These are phyloP conservation scores for Erysimum cheiranthoides DNA, from an alignment of 345 rosid species.

Conservation along the genomic window DNA sequence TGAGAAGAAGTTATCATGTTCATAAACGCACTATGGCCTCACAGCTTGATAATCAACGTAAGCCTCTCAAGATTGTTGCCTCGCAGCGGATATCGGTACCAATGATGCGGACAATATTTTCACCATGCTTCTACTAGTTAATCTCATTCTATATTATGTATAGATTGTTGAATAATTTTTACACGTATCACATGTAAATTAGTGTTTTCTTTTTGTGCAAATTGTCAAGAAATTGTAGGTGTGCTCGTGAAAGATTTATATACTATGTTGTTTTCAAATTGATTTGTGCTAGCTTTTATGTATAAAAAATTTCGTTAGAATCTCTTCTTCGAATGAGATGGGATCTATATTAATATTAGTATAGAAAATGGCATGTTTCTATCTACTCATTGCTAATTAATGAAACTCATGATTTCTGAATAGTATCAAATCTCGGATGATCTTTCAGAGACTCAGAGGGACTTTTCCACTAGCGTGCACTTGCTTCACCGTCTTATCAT, in stretches of 20 bases:
- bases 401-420: too few species aligned
- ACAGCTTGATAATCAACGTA: background rate
- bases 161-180: constrained; percentile 4
- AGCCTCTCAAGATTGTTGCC: constrained; percentile 25
- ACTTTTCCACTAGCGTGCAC: constrained; percentile 79
- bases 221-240: background rate
- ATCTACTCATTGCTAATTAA: background rate
- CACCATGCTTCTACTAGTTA: constrained; percentile 29
- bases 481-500: constrained; percentile 80
- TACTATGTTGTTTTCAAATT: background rate
- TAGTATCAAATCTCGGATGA: too few species aligned
- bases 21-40: constrained; percentile 6
- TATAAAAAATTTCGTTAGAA: background rate
- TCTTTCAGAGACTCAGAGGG: too few species aligned
- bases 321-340: background rate
- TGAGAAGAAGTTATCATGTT: background rate
- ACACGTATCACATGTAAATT: background rate
- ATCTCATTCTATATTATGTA: background rate
- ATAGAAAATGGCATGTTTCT: background rate
- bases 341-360: too few species aligned
- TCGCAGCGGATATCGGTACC: background rate
- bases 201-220: background rate
- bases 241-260: background rate
- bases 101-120: constrained; percentile 1
- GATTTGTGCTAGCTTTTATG: background rate